phyloP scores from a whole-genome alignment of 352 stramenopile genomes.

The Globisporangium echinulatum region DNA sequence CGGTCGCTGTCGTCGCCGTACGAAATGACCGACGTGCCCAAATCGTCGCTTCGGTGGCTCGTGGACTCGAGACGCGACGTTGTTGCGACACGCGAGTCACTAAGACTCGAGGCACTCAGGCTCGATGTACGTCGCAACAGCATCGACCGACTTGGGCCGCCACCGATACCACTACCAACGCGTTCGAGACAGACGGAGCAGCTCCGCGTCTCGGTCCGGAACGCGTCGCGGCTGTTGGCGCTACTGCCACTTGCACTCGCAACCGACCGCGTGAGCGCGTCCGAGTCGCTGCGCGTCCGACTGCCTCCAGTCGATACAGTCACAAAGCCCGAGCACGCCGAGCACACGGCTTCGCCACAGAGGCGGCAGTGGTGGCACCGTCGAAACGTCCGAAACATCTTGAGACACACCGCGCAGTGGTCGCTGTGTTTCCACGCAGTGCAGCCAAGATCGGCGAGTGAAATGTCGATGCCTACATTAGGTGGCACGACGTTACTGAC shows the following conservation, averaged over 20 bases:
- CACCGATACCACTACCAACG: neutral
- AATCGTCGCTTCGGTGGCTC: neutral
- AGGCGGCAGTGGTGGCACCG: slow-evolving; percentile 64
- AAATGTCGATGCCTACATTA: slow-evolving; percentile 16
- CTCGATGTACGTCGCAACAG: slow-evolving; percentile 7
- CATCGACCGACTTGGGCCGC: neutral
- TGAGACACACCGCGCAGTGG: slow-evolving; percentile 52
- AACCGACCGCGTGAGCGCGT: slow-evolving; percentile 12
- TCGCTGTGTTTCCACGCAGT: slow-evolving; percentile 57
- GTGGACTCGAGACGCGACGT: slow-evolving; percentile 13
- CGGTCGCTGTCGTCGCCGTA: slow-evolving; percentile 13
- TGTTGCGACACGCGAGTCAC: slow-evolving; percentile 5
- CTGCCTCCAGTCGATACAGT: slow-evolving; percentile 5
- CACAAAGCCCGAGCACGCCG: slow-evolving; percentile 55
- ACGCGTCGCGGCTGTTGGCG: slow-evolving; percentile 10
- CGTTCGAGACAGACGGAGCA: slow-evolving; percentile 19
- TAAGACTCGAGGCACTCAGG: slow-evolving; percentile 12
- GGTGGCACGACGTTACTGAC: slow-evolving; percentile 28
- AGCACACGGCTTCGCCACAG: slow-evolving; percentile 58
- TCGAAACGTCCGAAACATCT: slow-evolving; percentile 59
- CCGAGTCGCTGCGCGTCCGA: slow-evolving; percentile 10
- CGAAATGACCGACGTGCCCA: slow-evolving; percentile 5
- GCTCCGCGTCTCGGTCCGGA: slow-evolving; percentile 24
- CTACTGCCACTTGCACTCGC: slow-evolving; percentile 12
- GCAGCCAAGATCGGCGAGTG: slow-evolving; percentile 16